Evolutionary conservation across 2,329 filamentous ascomycete species (phyloP), one percentile per base, ranked within the genome.

Genomic region (Ceratocystis lukuohia): DNA sequence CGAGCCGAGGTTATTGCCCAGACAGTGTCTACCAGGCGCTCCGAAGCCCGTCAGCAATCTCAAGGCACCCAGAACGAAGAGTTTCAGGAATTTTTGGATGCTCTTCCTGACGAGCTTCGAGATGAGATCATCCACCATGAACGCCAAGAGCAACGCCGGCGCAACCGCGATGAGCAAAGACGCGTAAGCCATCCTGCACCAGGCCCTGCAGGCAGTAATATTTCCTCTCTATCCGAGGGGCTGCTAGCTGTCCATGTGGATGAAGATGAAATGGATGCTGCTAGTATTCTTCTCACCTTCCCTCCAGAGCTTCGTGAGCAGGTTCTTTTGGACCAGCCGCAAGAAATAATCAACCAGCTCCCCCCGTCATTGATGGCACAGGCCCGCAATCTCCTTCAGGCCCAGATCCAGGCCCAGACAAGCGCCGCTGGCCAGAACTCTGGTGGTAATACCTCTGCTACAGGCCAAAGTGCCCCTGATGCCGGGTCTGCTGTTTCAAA

Each of bases 1-100:
- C 84, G 94, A 59, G 93, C 97, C 75, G 94, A 99, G 74, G 94
- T 99, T 62, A 89, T 99, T 70, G 91, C 95, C 74, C 87, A 92
- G 69, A 91, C 96, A 68, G 84, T 96, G 69, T 91, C 89, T 64
- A 86, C 90, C 70, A 84, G 93, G 70, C 86, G 93, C 69, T 88
- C 88, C 6, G 85, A 94, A 74, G 89, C 90, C 53, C 76, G 87
- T 73, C 76, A 85, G 74, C 84, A 84, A 25, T 81, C 83, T 30
- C 83, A 85, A 20, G 89, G 92, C 68, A 86, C 91, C 71, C 85
- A 89, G 44, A 88, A 85, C 2, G 90, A 93, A 71, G 93, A 96
- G 69, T 93, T 91, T 75, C 88, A 90, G 70, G 92, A 96, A 72
- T 99, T 99, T 75, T 80, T 99, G 10, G 90, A 96, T 73, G 94